Percentiles rank a stretch among this genome's conserved stretches.
Evolutionary conservation across 2,329 filamentous ascomycete genomes (phyloP).

Genomic region (Botryosphaeria dothidea): DNA sequence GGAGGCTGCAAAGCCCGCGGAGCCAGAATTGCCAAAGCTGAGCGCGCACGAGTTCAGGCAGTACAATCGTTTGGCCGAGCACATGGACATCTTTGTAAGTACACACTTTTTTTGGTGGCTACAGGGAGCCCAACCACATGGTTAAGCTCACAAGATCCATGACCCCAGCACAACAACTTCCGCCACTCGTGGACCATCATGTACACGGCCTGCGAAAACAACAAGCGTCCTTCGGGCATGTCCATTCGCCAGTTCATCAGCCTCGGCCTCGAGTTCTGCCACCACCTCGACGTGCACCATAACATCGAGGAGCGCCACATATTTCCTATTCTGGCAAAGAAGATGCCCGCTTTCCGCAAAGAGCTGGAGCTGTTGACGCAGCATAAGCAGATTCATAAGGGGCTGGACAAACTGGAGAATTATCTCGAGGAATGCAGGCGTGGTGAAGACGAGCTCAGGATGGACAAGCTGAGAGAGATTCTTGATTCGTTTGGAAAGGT

Average conservation of each 20-base stretch:
- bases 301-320: slow-evolving; percentile 79
- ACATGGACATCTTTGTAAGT: slow-evolving; percentile 69
- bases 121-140: no score
- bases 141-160: slow-evolving; percentile 10
- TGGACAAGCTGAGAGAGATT: slow-evolving; percentile 63
- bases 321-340: slow-evolving; percentile 74
- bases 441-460: slow-evolving; percentile 62
- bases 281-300: slow-evolving; percentile 75
- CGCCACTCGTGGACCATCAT: slow-evolving; percentile 71
- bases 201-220: slow-evolving; percentile 62
- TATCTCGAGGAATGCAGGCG: slow-evolving; percentile 65
- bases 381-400: slow-evolving; percentile 76
- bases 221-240: slow-evolving; percentile 63
- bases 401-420: slow-evolving; percentile 65
- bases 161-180: slow-evolving; percentile 70
- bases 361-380: slow-evolving; percentile 70
- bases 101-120: no score
- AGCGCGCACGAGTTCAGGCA: slow-evolving; percentile 65
- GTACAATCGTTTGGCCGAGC: slow-evolving; percentile 73
- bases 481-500: slow-evolving; percentile 80
- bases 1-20: neutral
- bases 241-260: slow-evolving; percentile 69
- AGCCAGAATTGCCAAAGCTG: slow-evolving; percentile 53
- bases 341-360: slow-evolving; percentile 75
- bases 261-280: slow-evolving; percentile 68